phyloP scores from a whole-genome alignment of 2,329 filamentous ascomycete species.

The Torrubiella hemipterigena region DNA sequence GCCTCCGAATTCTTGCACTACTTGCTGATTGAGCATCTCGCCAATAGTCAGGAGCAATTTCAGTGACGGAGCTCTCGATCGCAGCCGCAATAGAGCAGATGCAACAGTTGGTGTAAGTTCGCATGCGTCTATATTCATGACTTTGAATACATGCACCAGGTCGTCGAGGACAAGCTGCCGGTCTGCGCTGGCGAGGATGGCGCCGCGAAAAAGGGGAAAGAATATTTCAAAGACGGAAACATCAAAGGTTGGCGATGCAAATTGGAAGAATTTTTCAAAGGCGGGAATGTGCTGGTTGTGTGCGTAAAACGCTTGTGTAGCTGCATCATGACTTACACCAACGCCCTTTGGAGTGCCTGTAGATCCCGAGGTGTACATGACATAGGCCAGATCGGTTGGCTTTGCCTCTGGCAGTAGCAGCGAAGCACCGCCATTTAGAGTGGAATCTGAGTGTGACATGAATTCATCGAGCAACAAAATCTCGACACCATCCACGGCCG shows the following conservation, averaged over 20 bases:
- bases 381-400: constrained; percentile 55
- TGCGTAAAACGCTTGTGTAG: constrained; percentile 69
- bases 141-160: constrained; percentile 53
- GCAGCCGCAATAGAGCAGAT: constrained; percentile 59
- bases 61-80: constrained; percentile 54
- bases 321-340: constrained; percentile 66
- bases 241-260: constrained; percentile 86
- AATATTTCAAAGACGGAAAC: constrained; percentile 94
- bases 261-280: constrained; percentile 77
- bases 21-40: constrained; percentile 74
- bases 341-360: constrained; percentile 87
- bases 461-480: constrained; percentile 26
- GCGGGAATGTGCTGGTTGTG: constrained; percentile 66
- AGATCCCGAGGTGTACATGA: constrained; percentile 89
- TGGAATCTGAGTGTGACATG: constrained; percentile 5
- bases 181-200: constrained; percentile 60
- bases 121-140: constrained; percentile 64
- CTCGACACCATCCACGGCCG: constrained; percentile 15
- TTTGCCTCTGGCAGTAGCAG: constrained; percentile 7
- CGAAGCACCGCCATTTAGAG: not conserved
- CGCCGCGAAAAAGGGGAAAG: constrained; percentile 66
- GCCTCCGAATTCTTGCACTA: constrained; percentile 70
- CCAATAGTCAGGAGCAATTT: constrained; percentile 74
- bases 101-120: constrained; percentile 86
- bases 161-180: constrained; percentile 63